These are phyloP conservation scores for Erigeron philadelphicus DNA, from an alignment of 140 eudicot genomes.

Conservation along the genomic window DNA sequence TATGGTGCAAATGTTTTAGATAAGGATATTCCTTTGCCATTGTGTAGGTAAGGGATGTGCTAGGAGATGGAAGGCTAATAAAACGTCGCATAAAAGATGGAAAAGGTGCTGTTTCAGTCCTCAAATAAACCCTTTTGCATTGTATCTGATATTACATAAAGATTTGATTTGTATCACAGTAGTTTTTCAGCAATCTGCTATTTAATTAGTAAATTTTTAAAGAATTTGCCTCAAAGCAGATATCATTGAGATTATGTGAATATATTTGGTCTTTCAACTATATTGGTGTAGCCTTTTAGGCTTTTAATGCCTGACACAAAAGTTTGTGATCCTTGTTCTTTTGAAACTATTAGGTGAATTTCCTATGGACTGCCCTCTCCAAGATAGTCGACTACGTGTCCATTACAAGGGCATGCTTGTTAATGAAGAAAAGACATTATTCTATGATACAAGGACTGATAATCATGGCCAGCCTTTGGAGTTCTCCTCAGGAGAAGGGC, in stretches of 20 bases:
- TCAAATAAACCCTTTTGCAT: not conserved
- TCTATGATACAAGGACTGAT: slow-evolving; percentile 75
- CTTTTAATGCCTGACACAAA: not conserved
- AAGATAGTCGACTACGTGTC: slow-evolving; percentile 74
- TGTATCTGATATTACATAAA: slow-evolving; percentile 5
- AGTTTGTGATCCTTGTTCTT: slow-evolving; percentile 10
- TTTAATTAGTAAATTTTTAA: not conserved
- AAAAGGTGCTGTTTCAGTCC: slow-evolving; percentile 50
- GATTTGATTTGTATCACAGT: not conserved
- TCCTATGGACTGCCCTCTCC: slow-evolving; percentile 99
- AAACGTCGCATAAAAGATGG: slow-evolving; percentile 96
- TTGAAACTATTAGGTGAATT: slow-evolving; percentile 68
- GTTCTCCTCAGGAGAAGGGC: slow-evolving; percentile 98
- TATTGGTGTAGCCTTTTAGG: slow-evolving; percentile 5
- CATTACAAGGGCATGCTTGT: slow-evolving; percentile 91
- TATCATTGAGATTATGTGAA: not conserved
- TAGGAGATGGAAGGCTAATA: slow-evolving; percentile 97
- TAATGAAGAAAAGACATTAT: slow-evolving; percentile 68
- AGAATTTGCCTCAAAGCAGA: not conserved
- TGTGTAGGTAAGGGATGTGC: slow-evolving; percentile 89
- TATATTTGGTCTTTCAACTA: slow-evolving; percentile 1
- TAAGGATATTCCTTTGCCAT: slow-evolving; percentile 15
- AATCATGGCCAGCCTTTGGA: slow-evolving; percentile 86
- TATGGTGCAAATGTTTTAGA: slow-evolving; percentile 9
- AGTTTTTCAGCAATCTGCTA: not conserved